Conservation (phyloP, 805 yeast genomes). For the Geotrichum ghanense region DNA sequence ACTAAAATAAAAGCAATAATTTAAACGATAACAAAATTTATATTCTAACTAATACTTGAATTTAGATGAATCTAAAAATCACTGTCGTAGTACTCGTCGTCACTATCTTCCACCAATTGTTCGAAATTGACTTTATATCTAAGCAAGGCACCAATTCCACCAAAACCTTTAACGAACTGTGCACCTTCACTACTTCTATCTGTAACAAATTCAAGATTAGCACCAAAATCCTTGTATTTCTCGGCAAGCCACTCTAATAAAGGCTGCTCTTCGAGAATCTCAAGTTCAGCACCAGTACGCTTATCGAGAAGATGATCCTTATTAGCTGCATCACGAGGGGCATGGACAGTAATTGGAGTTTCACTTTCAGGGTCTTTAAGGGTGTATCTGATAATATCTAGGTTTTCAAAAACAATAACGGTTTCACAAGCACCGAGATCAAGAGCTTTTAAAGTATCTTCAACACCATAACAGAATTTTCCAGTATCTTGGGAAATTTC, state of each 20-base stretch:
- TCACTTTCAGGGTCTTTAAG: conserved; percentile 71
- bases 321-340: conserved; percentile 60
- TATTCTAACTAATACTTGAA: not conserved
- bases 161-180: conserved; percentile 94
- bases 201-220: conserved; percentile 89
- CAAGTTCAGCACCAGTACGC: conserved; percentile 86
- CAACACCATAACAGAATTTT: conserved; percentile 94
- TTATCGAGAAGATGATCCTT: conserved; percentile 71
- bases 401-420: conserved; percentile 84
- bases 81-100: conserved; percentile 68
- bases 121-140: conserved; percentile 97
- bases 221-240: conserved; percentile 89
- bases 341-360: conserved; percentile 61
- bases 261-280: conserved; percentile 70
- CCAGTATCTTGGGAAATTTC: conserved; percentile 97
- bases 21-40: no score
- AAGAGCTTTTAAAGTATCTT: conserved; percentile 90
- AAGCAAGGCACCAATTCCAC: conserved; percentile 96
- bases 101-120: conserved; percentile 79
- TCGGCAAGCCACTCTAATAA: conserved; percentile 97
- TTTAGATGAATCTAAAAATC: conserved; percentile 2
- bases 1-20: no score
- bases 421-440: conserved; percentile 95
- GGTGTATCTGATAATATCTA: conserved; percentile 74
- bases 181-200: conserved; percentile 98